These are phyloP conservation scores for Tanacetum coccineum DNA, from an alignment of 129 eudicot genomes.

Conservation along the genomic window DNA sequence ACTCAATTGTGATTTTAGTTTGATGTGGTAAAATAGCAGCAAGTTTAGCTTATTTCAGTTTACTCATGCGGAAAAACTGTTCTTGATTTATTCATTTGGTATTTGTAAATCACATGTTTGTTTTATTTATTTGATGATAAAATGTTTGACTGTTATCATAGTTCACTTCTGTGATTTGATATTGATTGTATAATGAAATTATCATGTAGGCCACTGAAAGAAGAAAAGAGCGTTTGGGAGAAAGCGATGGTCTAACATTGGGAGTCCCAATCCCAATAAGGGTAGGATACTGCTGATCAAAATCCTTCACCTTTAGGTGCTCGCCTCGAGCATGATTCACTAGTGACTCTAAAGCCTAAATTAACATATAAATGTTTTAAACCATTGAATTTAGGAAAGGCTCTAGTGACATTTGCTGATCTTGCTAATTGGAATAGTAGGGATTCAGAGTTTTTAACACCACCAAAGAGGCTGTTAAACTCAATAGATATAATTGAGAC, in stretches of 20 bases:
- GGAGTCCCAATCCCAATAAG: conserved; percentile 42
- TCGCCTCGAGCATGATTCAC: conserved; percentile 63
- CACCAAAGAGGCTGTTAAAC: conserved; percentile 69
- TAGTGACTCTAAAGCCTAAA: conserved; percentile 45
- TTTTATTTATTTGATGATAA: no score
- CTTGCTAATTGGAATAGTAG: conserved; percentile 27
- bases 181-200: conserved; percentile 16
- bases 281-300: conserved; percentile 30
- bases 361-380: conserved; percentile 12
- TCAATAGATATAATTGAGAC: conserved; percentile 71
- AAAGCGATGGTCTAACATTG: conserved; percentile 38
- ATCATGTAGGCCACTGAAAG: conserved; percentile 80
- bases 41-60: no score
- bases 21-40: no score
- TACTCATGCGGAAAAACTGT: no score
- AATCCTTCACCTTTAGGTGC: conserved; percentile 40
- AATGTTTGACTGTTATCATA: no score
- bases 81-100: no score
- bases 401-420: conserved; percentile 42
- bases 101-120: no score
- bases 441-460: conserved; percentile 56
- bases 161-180: background rate
- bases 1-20: no score
- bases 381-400: conserved; percentile 39
- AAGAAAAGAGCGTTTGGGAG: conserved; percentile 55